phyloP scores from a whole-genome alignment of 1,284 basidiomycete genomes.

The Moesziomyces parantarcticus region DNA sequence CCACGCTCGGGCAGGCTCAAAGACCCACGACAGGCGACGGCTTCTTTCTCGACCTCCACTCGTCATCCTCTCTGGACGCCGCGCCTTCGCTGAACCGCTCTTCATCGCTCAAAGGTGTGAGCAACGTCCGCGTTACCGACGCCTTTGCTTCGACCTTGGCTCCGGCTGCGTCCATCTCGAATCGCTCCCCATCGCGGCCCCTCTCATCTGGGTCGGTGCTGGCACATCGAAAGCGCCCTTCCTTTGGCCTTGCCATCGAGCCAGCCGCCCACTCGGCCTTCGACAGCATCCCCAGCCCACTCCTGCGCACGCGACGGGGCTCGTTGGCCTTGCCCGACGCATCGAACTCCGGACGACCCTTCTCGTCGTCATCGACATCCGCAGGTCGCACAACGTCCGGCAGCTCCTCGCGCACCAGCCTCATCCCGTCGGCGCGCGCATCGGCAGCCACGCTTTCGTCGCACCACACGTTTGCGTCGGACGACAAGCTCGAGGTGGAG shows the following conservation, averaged over 20 bases:
- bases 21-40: slow-evolving; percentile 12
- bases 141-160: neutral
- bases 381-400: slow-evolving; percentile 8
- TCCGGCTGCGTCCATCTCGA: neutral
- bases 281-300: slow-evolving; percentile 47
- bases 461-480: slow-evolving; percentile 11
- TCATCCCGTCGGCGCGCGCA: slow-evolving; percentile 15
- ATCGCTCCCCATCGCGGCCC: slow-evolving; percentile 4
- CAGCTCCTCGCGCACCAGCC: slow-evolving; percentile 25
- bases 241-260: slow-evolving; percentile 45
- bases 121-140: neutral
- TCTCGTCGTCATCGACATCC: slow-evolving; percentile 25
- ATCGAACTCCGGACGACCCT: slow-evolving; percentile 9
- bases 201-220: slow-evolving; percentile 20
- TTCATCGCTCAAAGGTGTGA: slow-evolving; percentile 10
- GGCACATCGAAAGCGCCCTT: slow-evolving; percentile 41
- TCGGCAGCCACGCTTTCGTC: slow-evolving; percentile 35
- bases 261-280: slow-evolving; percentile 47
- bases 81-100: slow-evolving; percentile 8
- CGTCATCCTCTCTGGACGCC: neutral
- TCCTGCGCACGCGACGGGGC: slow-evolving; percentile 23
- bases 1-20: slow-evolving; percentile 5
- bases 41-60: slow-evolving; percentile 2
- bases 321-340: slow-evolving; percentile 20
- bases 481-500: slow-evolving; percentile 33